Conservation (phyloP, 345 rosid genomes). For the Capsella bursapastoris region DNA sequence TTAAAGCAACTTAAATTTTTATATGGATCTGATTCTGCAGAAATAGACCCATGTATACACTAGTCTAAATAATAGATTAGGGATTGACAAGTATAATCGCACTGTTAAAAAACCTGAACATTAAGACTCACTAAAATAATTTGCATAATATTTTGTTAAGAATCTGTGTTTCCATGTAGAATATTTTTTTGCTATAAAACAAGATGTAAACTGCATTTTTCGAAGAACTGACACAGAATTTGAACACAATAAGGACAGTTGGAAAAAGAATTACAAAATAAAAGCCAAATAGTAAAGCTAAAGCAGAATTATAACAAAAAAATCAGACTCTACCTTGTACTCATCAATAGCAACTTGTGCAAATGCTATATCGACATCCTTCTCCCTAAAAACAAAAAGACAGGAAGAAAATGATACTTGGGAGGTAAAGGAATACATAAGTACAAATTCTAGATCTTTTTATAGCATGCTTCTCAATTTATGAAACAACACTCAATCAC, state of each 20-base stretch:
- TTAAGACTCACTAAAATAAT: conserved; percentile 5
- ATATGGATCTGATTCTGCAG: conserved; percentile 15
- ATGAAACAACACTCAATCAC: conserved; percentile 12
- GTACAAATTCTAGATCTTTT: conserved; percentile 4
- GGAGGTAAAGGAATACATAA: conserved; percentile 8
- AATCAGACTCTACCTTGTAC: conserved; percentile 63
- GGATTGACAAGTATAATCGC: conserved; percentile 10
- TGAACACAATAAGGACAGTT: conserved; percentile 4
- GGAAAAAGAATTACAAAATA: conserved; percentile 20
- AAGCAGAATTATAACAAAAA: conserved; percentile 2
- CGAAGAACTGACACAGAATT: conserved; percentile 14
- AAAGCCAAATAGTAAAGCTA: conserved; percentile 6
- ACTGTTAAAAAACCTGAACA: conserved; percentile 14
- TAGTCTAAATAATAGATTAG: conserved; percentile 12
- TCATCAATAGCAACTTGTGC: conserved; percentile 98
- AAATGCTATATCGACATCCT: conserved; percentile 82
- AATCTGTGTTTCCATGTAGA: conserved; percentile 6
- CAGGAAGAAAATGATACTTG: conserved; percentile 21
- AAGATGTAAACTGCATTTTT: conserved; percentile 18
- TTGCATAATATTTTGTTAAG: conserved; percentile 16
- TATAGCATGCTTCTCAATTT: conserved; percentile 22
- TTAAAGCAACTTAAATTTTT: conserved; percentile 21
- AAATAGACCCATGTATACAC: conserved; percentile 1
- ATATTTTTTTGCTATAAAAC: not conserved
- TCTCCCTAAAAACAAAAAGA: conserved; percentile 65